These are phyloP conservation scores for Penicillium sp. DNA, from an alignment of 2,329 filamentous ascomycete species.

Conservation along the genomic window DNA sequence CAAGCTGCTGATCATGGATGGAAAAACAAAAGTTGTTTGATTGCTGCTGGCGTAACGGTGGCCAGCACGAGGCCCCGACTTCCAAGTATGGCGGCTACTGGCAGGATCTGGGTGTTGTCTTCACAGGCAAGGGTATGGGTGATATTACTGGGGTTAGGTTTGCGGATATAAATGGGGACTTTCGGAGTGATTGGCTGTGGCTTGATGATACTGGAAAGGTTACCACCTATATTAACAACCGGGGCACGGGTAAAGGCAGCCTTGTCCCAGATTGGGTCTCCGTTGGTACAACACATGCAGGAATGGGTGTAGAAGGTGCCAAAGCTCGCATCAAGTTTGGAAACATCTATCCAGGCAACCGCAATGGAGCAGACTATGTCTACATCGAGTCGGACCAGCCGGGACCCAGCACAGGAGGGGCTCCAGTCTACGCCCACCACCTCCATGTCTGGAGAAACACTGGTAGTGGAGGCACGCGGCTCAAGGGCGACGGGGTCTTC, in stretches of 20 bases:
- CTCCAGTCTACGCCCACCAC: no score
- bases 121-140: slow-evolving; percentile 3
- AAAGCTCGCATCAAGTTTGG: background rate
- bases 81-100: no score
- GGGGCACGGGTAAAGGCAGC: slow-evolving; percentile 1
- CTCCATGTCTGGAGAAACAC: background rate
- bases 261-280: background rate
- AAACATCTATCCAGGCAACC: background rate
- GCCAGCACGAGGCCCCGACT: background rate
- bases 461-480: slow-evolving; percentile 1
- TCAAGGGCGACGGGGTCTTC: slow-evolving; percentile 5
- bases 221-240: slow-evolving; percentile 8
- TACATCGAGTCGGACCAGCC: background rate
- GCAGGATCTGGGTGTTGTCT: background rate
- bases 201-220: background rate
- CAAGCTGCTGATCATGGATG: no score
- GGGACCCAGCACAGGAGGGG: background rate
- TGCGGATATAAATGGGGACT: slow-evolving; percentile 15
- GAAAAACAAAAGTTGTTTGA: no score
- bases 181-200: background rate
- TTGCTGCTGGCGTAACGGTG: slow-evolving; percentile 22
- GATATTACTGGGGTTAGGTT: slow-evolving; percentile 1
- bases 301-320: background rate
- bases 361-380: background rate
- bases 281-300: background rate